Percentiles rank a stretch among this genome's conserved stretches.
These are phyloP conservation scores for Scheffersomyces lignosus DNA, from an alignment of 805 yeast species.

Conservation along the genomic window DNA sequence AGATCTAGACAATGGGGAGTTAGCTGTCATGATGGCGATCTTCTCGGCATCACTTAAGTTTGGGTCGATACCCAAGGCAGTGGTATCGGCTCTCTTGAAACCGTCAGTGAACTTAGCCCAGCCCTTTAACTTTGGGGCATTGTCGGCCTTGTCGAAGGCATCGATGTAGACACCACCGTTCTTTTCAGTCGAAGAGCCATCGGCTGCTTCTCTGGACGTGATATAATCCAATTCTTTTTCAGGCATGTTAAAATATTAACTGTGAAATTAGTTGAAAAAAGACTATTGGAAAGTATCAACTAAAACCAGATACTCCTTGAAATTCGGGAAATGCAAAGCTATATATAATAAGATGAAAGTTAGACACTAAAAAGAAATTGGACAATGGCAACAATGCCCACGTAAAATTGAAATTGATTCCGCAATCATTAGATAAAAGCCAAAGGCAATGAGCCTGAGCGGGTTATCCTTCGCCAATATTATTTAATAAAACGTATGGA, in stretches of 20 bases:
- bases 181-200: slow-evolving; percentile 36
- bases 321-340: no score
- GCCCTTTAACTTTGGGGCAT: slow-evolving; percentile 12
- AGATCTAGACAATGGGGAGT: slow-evolving; percentile 48
- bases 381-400: no score
- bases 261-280: no score
- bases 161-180: slow-evolving; percentile 39
- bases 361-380: no score
- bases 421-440: no score
- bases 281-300: no score
- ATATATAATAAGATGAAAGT: no score
- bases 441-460: no score
- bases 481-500: no score
- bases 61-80: slow-evolving; percentile 46
- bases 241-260: slow-evolving; percentile 37
- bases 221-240: slow-evolving; percentile 43
- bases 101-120: slow-evolving; percentile 27
- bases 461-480: no score
- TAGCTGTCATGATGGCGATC: slow-evolving; percentile 47
- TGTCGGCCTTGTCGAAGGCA: slow-evolving; percentile 23
- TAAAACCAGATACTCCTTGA: no score
- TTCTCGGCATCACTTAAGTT: slow-evolving; percentile 44
- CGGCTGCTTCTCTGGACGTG: slow-evolving; percentile 35
- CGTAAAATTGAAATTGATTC: no score
- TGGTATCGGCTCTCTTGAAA: slow-evolving; percentile 31